Conservation (phyloP, 2,329 filamentous ascomycete genomes). For the Trichoderma sp. region DNA sequence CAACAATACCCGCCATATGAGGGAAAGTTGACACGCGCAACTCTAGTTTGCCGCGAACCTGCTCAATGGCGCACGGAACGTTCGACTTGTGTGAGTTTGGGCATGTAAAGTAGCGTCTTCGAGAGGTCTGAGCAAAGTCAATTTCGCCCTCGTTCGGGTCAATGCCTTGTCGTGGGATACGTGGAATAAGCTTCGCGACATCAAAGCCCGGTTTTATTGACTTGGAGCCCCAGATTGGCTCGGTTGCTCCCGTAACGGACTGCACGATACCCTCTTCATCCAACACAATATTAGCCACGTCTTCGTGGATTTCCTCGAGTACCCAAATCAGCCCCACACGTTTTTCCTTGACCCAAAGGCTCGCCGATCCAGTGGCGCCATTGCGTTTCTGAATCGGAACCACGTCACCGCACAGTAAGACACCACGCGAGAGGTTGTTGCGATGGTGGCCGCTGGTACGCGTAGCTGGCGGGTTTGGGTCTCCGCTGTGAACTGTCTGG, state of each 20-base stretch:
- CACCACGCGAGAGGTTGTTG: conserved; percentile 78
- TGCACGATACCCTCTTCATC: conserved; percentile 76
- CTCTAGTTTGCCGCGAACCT: conserved; percentile 66
- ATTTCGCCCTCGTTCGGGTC: conserved; percentile 70
- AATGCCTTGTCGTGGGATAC: conserved; percentile 75
- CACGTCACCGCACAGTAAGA: conserved; percentile 94
- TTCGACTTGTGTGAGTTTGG: conserved; percentile 74
- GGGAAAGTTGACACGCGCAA: conserved; percentile 91
- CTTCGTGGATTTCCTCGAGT: conserved; percentile 94
- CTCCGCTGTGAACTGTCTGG: conserved; percentile 63
- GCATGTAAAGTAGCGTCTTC: conserved; percentile 80
- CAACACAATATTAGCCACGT: conserved; percentile 75
- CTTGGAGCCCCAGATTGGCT: conserved; percentile 81
- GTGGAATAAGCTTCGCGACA: conserved; percentile 76
- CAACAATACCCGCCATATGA: conserved; percentile 95
- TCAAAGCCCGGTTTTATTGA: conserved; percentile 68
- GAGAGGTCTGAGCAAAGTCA: conserved; percentile 74
- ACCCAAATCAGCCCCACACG: conserved; percentile 94
- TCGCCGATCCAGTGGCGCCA: conserved; percentile 86
- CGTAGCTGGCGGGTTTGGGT: conserved; percentile 57
- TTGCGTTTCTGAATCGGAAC: conserved; percentile 97
- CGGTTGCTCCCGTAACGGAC: conserved; percentile 72
- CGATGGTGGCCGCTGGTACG: conserved; percentile 62
- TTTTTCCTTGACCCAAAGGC: conserved; percentile 98
- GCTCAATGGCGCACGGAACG: conserved; percentile 81